Conservation (phyloP, 2,329 filamentous ascomycete genomes). For the Epichloe glyceriae region DNA sequence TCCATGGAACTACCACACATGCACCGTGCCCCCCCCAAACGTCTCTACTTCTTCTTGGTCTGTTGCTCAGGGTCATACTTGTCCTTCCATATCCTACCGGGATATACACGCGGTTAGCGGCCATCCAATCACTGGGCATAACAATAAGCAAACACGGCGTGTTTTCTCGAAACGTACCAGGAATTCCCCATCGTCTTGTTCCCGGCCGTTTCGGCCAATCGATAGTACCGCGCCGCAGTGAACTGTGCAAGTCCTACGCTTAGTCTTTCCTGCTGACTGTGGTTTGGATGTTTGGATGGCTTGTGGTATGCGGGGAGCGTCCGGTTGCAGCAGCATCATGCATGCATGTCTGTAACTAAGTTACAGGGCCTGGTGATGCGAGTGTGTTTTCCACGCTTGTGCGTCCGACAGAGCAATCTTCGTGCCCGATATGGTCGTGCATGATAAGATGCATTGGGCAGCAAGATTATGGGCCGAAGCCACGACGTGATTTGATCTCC, state of each 20-base stretch:
- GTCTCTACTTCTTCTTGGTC: slow-evolving; percentile 21
- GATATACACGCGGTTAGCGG: slow-evolving; percentile 2
- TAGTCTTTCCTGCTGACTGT: slow-evolving; percentile 28
- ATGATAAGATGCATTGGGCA: neutral
- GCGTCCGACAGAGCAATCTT: neutral
- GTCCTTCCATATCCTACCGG: slow-evolving; percentile 86
- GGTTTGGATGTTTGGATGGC: no score
- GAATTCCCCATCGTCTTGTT: slow-evolving; percentile 87
- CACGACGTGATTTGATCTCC: neutral
- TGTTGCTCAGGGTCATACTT: slow-evolving; percentile 56
- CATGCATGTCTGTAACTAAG: neutral
- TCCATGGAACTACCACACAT: neutral
- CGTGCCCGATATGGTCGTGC: neutral
- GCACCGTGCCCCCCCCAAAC: neutral
- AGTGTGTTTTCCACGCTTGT: neutral
- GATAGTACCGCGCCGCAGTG: slow-evolving; percentile 78
- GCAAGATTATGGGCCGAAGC: neutral
- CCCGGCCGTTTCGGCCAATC: slow-evolving; percentile 77
- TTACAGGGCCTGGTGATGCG: neutral
- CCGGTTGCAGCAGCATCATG: neutral
- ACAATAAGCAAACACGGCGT: slow-evolving; percentile 2
- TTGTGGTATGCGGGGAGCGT: neutral
- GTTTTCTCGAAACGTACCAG: slow-evolving; percentile 52
- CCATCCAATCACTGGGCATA: neutral
- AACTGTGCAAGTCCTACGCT: slow-evolving; percentile 38